Evolutionary conservation across 495 filamentous ascomycete species (phyloP).

Genomic region (Parachaetomium inaequale): DNA sequence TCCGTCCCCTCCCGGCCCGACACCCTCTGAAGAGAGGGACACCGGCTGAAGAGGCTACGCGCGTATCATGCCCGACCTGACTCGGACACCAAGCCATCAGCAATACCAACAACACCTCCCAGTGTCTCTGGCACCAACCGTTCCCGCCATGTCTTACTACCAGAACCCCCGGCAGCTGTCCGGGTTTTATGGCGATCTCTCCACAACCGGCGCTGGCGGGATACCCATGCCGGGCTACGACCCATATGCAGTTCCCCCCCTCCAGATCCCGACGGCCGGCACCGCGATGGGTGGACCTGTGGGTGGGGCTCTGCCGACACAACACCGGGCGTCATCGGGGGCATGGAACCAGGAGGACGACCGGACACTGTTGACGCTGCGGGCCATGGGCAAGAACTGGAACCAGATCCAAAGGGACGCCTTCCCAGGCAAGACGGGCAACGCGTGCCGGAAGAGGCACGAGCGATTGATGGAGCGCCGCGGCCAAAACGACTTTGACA

Average conservation of each 20-base stretch:
- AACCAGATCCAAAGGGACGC: conserved; percentile 62
- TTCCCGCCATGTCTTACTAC: conserved; percentile 33
- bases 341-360: conserved; percentile 66
- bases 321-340: conserved; percentile 50
- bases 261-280: conserved; percentile 30
- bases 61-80: conserved; percentile 34
- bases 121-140: conserved; percentile 18
- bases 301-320: conserved; percentile 31
- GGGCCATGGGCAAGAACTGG: conserved; percentile 67
- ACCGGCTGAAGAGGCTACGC: conserved; percentile 5
- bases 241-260: conserved; percentile 37
- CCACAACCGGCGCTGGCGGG: conserved; percentile 22
- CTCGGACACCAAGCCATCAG: conserved; percentile 31
- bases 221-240: conserved; percentile 37
- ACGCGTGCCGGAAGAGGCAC: conserved; percentile 75
- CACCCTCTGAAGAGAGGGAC: conserved; percentile 11
- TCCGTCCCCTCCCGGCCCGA: background rate
- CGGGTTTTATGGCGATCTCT: conserved; percentile 31
- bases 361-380: conserved; percentile 55
- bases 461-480: conserved; percentile 68
- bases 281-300: conserved; percentile 34
- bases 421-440: conserved; percentile 70
- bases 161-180: conserved; percentile 26
- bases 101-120: conserved; percentile 30
- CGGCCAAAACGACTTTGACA: conserved; percentile 65